Evolutionary conservation across 2,329 filamentous ascomycete species (phyloP).

Genomic region (Calonectria pseudoturangicola): DNA sequence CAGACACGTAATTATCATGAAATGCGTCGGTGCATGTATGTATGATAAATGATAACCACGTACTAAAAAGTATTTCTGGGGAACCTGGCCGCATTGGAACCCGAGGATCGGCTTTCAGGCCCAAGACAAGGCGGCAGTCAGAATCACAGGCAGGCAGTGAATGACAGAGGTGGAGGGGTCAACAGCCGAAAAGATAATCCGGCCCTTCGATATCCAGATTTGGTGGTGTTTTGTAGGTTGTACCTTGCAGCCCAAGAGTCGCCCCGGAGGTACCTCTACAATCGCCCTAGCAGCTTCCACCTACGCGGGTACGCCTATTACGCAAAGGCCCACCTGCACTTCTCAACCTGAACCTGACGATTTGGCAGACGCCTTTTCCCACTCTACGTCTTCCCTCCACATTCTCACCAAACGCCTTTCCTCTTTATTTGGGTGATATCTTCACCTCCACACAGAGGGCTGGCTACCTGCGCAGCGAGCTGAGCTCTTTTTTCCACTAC

Average conservation of each 20-base stretch:
- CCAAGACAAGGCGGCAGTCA: slow-evolving; percentile 29
- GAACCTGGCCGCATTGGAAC: slow-evolving; percentile 26
- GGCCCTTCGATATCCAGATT: slow-evolving; percentile 43
- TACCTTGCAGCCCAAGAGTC: slow-evolving; percentile 48
- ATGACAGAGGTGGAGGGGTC: slow-evolving; percentile 38
- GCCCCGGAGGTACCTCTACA: slow-evolving; percentile 49
- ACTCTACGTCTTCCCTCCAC: slow-evolving; percentile 56
- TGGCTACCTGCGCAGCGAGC: slow-evolving; percentile 37
- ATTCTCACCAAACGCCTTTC: slow-evolving; percentile 53
- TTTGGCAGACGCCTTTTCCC: slow-evolving; percentile 59
- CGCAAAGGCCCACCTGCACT: slow-evolving; percentile 63
- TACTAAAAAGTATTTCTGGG: slow-evolving; percentile 20
- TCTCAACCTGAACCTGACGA: slow-evolving; percentile 62
- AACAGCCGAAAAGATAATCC: slow-evolving; percentile 55
- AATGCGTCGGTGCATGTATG: not conserved
- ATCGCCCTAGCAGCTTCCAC: slow-evolving; percentile 48
- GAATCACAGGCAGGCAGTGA: slow-evolving; percentile 26
- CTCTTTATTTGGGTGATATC: slow-evolving; percentile 44
- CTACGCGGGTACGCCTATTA: slow-evolving; percentile 58
- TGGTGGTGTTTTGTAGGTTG: slow-evolving; percentile 40
- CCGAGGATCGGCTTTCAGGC: slow-evolving; percentile 10
- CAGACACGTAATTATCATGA: not conserved
- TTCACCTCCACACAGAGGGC: slow-evolving; percentile 40
- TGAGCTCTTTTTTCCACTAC: slow-evolving; percentile 29
- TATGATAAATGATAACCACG: not conserved